Conservation (phyloP, 1,284 basidiomycete species). For the Ceratobasidium sp. region DNA sequence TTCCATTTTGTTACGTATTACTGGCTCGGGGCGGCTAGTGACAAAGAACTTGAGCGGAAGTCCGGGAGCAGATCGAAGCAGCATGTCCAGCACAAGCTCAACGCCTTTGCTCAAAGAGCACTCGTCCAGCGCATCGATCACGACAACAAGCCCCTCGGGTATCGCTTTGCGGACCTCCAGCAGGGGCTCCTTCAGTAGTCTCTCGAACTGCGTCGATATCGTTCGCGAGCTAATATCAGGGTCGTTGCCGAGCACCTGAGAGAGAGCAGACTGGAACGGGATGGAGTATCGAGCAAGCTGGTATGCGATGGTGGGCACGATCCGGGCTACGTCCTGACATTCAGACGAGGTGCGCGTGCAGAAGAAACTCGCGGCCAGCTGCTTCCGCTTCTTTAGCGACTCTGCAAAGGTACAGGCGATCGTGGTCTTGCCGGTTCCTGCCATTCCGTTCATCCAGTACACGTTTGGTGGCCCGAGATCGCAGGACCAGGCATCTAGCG, state of each 20-base stretch:
- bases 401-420: conserved; percentile 8
- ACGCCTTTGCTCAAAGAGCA: background rate
- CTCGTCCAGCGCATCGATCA: conserved; percentile 31
- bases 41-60: conserved; percentile 27
- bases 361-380: conserved; percentile 17
- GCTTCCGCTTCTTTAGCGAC: background rate
- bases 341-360: background rate
- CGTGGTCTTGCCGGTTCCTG: conserved; percentile 5
- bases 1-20: background rate
- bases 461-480: background rate
- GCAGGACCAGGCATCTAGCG: background rate
- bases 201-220: conserved; percentile 12
- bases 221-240: background rate
- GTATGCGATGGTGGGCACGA: no score
- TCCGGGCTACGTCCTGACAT: background rate
- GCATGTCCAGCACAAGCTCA: background rate
- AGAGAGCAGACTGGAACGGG: background rate
- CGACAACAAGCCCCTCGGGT: background rate
- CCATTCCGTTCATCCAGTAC: conserved; percentile 12
- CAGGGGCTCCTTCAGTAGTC: background rate
- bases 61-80: background rate
- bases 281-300: conserved; percentile 7
- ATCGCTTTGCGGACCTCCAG: background rate
- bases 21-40: conserved; percentile 15
- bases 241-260: background rate